These are phyloP conservation scores for Tylopilus cervinicoccineus DNA, from an alignment of 768 basidiomycete species.

Conservation along the genomic window DNA sequence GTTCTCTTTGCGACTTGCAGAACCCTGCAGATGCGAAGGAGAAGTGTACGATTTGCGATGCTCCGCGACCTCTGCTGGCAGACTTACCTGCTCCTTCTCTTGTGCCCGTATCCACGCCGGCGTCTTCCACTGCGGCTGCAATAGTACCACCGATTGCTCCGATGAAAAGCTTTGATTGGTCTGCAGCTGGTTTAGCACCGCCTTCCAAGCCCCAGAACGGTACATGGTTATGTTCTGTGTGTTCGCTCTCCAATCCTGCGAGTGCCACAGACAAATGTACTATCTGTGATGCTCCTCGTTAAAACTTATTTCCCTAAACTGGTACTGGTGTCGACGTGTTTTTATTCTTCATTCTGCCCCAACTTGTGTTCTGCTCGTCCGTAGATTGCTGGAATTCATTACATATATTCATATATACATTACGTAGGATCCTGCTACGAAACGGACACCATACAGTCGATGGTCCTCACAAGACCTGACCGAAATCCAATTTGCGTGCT, in stretches of 20 bases:
- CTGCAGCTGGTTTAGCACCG: conserved; percentile 33
- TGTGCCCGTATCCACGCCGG: neutral
- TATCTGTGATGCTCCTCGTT: conserved; percentile 46
- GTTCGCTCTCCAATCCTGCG: conserved; percentile 43
- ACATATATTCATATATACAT: conserved; percentile 4
- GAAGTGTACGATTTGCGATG: conserved; percentile 46
- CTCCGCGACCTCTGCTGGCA: conserved; percentile 27
- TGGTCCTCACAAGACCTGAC: conserved; percentile 33
- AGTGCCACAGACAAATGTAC: conserved; percentile 44
- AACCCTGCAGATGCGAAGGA: conserved; percentile 36
- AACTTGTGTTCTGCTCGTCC: neutral
- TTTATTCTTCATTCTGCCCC: conserved; percentile 12
- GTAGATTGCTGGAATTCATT: conserved; percentile 2
- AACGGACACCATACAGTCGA: neutral
- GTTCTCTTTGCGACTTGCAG: conserved; percentile 45
- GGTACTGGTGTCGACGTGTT: conserved; percentile 4
- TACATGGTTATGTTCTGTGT: conserved; percentile 40
- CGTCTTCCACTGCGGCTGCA: neutral
- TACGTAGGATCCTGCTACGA: neutral
- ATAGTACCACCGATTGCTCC: conserved; percentile 4
- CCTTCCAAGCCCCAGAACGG: conserved; percentile 21
- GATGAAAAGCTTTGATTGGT: conserved; percentile 35
- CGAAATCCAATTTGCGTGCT: conserved; percentile 71
- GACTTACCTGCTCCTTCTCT: conserved; percentile 13
- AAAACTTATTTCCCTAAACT: conserved; percentile 11